These are phyloP conservation scores for Fusarium multiceps DNA, from an alignment of 2,329 filamentous ascomycete species.

Conservation along the genomic window DNA sequence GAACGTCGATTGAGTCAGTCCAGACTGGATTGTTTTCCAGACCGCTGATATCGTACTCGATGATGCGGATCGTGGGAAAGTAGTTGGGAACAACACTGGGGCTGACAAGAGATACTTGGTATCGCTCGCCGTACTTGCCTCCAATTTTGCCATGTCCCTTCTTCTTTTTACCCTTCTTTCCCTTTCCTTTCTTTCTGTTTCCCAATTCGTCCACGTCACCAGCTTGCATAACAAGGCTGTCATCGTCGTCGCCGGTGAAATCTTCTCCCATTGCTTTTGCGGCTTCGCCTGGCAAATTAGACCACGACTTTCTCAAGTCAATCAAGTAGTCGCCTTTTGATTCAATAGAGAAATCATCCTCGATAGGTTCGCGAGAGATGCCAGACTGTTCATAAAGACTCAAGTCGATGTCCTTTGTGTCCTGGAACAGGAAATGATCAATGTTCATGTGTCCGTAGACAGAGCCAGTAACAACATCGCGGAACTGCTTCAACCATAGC, in stretches of 20 bases:
- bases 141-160: slow-evolving; percentile 70
- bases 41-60: slow-evolving; percentile 91
- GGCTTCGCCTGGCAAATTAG: slow-evolving; percentile 72
- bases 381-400: slow-evolving; percentile 49
- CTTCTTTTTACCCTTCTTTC: slow-evolving; percentile 60
- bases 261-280: slow-evolving; percentile 36
- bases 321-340: slow-evolving; percentile 79
- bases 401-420: slow-evolving; percentile 80
- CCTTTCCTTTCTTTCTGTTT: slow-evolving; percentile 39
- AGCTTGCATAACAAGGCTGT: slow-evolving; percentile 39
- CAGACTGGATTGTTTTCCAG: slow-evolving; percentile 68
- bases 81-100: slow-evolving; percentile 94
- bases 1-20: slow-evolving; percentile 51
- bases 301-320: slow-evolving; percentile 82
- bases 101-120: slow-evolving; percentile 81
- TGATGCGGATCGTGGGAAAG: slow-evolving; percentile 88
- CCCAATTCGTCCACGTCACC: slow-evolving; percentile 32
- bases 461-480: slow-evolving; percentile 84
- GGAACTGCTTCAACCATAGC: slow-evolving; percentile 88
- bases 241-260: slow-evolving; percentile 28
- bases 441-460: slow-evolving; percentile 98
- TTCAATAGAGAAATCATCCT: slow-evolving; percentile 67
- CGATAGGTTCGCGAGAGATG: slow-evolving; percentile 48
- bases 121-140: slow-evolving; percentile 85
- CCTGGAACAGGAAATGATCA: slow-evolving; percentile 94